Evolutionary conservation across 2,329 filamentous ascomycete genomes (phyloP), one percentile per base, ranked within the genome.

Genomic region (Neonectria magnoliae): DNA sequence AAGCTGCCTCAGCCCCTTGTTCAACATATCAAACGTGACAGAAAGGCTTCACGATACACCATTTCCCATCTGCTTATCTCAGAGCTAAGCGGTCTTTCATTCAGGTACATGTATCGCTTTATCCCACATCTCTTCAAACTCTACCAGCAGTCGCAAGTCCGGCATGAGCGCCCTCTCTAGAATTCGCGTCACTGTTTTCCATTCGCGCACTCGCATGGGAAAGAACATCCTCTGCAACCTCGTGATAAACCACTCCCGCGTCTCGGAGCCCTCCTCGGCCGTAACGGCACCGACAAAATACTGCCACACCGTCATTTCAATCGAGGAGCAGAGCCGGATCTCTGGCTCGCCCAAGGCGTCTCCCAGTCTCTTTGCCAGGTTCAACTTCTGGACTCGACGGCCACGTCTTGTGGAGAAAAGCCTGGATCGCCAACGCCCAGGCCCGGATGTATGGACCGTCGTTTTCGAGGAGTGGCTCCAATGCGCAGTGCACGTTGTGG

Each of bases 201-300:
- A 42, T 6, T 54, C 51, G 0, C 29, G 18, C 0, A 52, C 57
- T 5, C 47, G 50, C 62, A 59, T 60, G 2, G 59, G 29, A 5
- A 13, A 8, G 3, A 67, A 18, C 1, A 71, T 56, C 3, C 54
- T 54, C 31, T 25, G 33, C 8, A 70, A 8, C 5, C 48, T 62
- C 0, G 7, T n/a, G 9, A 52, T 2, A 18, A 58, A 70, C 68
- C 68, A 70, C 5, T 11, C 25, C 0, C 50, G 27, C 0, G 50
- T 25, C 4, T 48, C 60, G 13, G 56, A 52, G 4, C 27, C 20
- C 0, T 27, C 16, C 2, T 41, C 57, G 0, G 64, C 45, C 3
- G 71, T 71, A 18, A 60, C 59, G 0, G 65, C 69, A 1, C 71
- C 71, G 6, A 73, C 56, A 7, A 73, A 73, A 7, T 70, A 54